Conservation (phyloP, 148 eudicot species). For the Mesembryanthemum crystallinum region DNA sequence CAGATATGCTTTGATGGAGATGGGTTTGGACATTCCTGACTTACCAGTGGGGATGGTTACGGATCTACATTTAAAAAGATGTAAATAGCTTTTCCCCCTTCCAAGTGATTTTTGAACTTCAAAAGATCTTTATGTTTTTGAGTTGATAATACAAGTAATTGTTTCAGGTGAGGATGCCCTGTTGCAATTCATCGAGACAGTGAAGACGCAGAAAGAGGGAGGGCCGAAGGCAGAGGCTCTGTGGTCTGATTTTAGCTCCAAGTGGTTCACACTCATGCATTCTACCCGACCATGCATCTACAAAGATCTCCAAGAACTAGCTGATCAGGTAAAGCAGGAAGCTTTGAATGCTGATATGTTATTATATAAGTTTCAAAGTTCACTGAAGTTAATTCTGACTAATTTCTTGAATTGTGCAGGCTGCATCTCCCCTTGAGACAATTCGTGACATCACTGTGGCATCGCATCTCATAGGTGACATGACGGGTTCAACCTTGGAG, state of each 20-base stretch:
- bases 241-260: conserved; percentile 82
- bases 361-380: no score
- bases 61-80: conserved; percentile 58
- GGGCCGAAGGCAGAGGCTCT: conserved; percentile 53
- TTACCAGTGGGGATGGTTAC: conserved; percentile 82
- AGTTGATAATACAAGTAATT: neutral
- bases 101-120: neutral
- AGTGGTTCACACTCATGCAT: conserved; percentile 73
- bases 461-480: conserved; percentile 69
- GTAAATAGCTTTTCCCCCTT: conserved; percentile 30
- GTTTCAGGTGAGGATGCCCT: conserved; percentile 59
- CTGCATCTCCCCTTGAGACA: conserved; percentile 59
- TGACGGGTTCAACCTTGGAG: conserved; percentile 67
- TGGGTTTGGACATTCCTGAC: conserved; percentile 70
- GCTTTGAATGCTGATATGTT: no score
- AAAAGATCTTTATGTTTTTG: neutral
- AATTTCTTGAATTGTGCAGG: conserved; percentile 35
- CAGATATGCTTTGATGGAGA: conserved; percentile 84
- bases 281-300: conserved; percentile 72
- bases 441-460: conserved; percentile 64
- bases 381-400: no score
- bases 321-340: conserved; percentile 57
- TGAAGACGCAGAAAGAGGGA: conserved; percentile 36
- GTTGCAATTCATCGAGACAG: conserved; percentile 42
- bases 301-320: conserved; percentile 53